These are phyloP conservation scores for Malus hybrid DNA, from an alignment of 331 rosid genomes.

Conservation along the genomic window DNA sequence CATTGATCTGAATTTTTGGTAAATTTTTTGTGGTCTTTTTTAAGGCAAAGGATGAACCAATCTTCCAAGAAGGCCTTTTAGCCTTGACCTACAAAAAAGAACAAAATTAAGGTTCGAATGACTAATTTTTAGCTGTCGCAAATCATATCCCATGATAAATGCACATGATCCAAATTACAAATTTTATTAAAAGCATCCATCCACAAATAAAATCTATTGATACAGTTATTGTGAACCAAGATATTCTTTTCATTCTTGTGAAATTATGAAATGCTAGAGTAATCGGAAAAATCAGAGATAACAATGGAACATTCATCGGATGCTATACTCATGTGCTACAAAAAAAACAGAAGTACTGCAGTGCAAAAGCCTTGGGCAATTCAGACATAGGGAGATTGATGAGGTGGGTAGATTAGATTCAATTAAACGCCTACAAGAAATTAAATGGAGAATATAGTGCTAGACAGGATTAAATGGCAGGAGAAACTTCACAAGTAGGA, in stretches of 20 bases:
- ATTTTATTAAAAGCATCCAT: neutral
- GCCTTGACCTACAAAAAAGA: slow-evolving; percentile 53
- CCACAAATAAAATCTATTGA: neutral
- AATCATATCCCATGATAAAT: neutral
- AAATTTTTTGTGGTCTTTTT: slow-evolving; percentile 51
- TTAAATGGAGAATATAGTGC: neutral
- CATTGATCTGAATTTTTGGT: slow-evolving; percentile 56
- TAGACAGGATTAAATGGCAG: neutral
- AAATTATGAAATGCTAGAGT: neutral
- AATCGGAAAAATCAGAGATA: neutral
- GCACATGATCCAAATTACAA: neutral
- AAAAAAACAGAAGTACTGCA: neutral
- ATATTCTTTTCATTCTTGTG: neutral
- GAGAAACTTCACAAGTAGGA: neutral
- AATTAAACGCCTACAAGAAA: neutral
- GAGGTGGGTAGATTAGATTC: neutral
- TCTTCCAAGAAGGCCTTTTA: slow-evolving; percentile 77
- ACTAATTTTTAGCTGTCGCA: neutral
- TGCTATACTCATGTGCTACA: neutral
- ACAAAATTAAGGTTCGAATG: neutral
- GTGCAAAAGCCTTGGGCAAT: neutral
- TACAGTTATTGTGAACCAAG: neutral
- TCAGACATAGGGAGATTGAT: neutral
- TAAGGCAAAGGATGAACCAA: slow-evolving; percentile 87
- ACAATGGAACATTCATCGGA: neutral